Base-by-base conservation (phyloP, 73 alveolate genomes). In the Blepharisma stoltei region DNA sequence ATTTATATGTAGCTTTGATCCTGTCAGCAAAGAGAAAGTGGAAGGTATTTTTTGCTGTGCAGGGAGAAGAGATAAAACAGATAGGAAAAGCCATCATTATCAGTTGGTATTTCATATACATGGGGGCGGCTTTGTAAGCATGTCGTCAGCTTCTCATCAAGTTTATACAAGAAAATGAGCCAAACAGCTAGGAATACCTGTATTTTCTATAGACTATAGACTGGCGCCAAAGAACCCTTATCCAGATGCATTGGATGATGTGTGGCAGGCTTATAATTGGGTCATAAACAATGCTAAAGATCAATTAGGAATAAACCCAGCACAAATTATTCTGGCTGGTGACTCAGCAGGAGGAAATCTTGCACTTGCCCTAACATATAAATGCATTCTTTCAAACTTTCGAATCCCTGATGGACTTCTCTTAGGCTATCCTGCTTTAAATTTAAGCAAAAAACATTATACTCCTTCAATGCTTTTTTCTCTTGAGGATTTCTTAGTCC, bases 271-370 rank as follows among this genome's bases (percentile, higher is more conserved):
- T 44, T 92, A 92, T 69, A 87, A 82, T 81, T 92, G 96, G 94
- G 77, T 92, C n/a, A 38, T 92, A 14, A 76, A 92, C 78, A 83
- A 89, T 67, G 82, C 84, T 55, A 80, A 91, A 50, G 81, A 67
- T 11, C 70, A 81, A 50, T 81, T 97, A 48, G 98, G 95, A 49
- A 85, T 97, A 18, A 86, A 75, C 69, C 95, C 97, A 18, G 81
- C 90, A 65, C 54, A 90, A 48, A 81, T 94, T n/a, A 89, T 96
- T 4, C 81, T 96, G 50, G 92, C 90, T 41, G 99, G 99, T 6
- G 99, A 96, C 85, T 92, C 98, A 43, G 99, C 99, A 0, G 99
- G 99, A 27, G 99, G 99, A 6, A 94, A 96, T 80, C 81, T 96
- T 83, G 93, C 95, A n/a, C 83, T 89, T 27, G 97, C 97, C 27